Base-by-base conservation (phyloP, 2,329 filamentous ascomycete species). In the Stemphylium beticola region DNA sequence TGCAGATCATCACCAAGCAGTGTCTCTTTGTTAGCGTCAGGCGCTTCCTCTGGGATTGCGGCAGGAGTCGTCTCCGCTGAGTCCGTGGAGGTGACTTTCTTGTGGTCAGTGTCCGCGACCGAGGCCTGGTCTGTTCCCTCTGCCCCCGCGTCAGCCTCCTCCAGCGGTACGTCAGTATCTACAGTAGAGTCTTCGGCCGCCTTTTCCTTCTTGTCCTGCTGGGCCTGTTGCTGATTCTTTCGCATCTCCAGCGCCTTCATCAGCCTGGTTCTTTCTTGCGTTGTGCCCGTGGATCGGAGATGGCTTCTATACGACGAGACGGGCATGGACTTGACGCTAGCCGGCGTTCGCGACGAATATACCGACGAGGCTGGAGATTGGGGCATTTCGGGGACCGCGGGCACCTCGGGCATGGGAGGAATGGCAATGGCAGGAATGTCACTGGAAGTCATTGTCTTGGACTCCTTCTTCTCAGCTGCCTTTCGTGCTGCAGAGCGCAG, bases 221-320 rank as follows among this genome's bases (percentile, higher is more conserved):
- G 42, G 2, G 42, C 42, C 20, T 44, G 41, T n/a, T 45, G 42
- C 32, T 45, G 42, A n/a, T 45, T 45, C 31, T 45, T 45, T 32
- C 42, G 42, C 32, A 45, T 14, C 24, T 45, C 42, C 14, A 45
- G 42, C 9, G 42, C 37, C 43, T 41, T 65, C 91, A 96, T 93
- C 59, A 99, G 80, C 49, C 95, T 85, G 57, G 91, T 87, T 78
- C 96, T 98, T 74, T 99, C 95, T 0, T 91, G 91, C 1, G 91
- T 92, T 67, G 96, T 89, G n/a, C 79, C 78, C 10, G 73, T 81
- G 66, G 74, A 77, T 71, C 61, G 80, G 71, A 66, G 57, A 67
- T 66, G 63, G 49, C 66, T 65, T 47, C 59, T 68, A 46, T 69
- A 70, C 59, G 46, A 69, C 44, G 73, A 69, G 20, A 78, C 72